These are phyloP conservation scores for Termitomyces bulborhizus DNA, from an alignment of 768 basidiomycete species.

Conservation along the genomic window DNA sequence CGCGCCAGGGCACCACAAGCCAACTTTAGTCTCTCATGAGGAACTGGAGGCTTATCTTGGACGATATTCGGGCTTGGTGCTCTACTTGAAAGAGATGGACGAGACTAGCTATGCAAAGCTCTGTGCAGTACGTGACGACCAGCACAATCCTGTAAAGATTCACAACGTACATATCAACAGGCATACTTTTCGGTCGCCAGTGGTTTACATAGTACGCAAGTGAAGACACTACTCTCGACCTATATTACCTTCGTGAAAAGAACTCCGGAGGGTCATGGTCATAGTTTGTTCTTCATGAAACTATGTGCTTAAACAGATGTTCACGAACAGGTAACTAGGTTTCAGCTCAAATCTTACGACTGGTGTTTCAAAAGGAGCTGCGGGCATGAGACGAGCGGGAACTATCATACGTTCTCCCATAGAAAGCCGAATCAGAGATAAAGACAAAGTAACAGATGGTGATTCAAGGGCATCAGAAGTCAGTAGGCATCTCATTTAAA, in stretches of 20 bases:
- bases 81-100: constrained; percentile 97
- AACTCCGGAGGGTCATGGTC: constrained; percentile 61
- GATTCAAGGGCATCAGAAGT: constrained; percentile 72
- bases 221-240: constrained; percentile 61
- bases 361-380: constrained; percentile 41
- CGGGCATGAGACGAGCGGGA: constrained; percentile 73
- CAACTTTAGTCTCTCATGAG: constrained; percentile 54
- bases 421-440: constrained; percentile 56
- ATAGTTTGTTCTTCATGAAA: constrained; percentile 38
- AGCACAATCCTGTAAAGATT: background rate
- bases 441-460: constrained; percentile 50
- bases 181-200: constrained; percentile 87
- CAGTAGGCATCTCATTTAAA: background rate
- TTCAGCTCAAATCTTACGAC: constrained; percentile 36
- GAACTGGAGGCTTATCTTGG: constrained; percentile 79
- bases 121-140: constrained; percentile 63
- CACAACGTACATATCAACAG: constrained; percentile 33
- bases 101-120: constrained; percentile 81
- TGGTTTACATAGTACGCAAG: constrained; percentile 74
- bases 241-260: constrained; percentile 61
- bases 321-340: constrained; percentile 24
- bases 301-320: background rate
- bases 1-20: constrained; percentile 34
- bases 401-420: constrained; percentile 78
- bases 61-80: constrained; percentile 81